phyloP scores from a whole-genome alignment of 768 basidiomycete genomes.

The Suillus ampliporus region DNA sequence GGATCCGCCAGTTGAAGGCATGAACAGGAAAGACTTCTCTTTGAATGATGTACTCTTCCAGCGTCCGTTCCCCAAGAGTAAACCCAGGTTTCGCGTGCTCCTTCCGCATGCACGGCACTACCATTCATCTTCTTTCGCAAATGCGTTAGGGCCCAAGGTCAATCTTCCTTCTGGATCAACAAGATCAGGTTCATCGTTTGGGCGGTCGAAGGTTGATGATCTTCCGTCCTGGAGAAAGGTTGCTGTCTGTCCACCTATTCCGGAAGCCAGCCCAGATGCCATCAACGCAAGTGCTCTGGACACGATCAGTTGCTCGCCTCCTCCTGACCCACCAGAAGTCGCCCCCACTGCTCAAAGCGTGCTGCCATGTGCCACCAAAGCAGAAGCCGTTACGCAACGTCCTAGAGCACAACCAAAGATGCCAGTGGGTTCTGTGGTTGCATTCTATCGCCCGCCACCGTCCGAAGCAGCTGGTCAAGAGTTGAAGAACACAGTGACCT shows the following conservation, averaged over 20 bases:
- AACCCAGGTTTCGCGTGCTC: constrained; percentile 39
- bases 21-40: constrained; percentile 63
- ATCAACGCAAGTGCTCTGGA: constrained; percentile 40
- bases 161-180: constrained; percentile 41
- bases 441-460: constrained; percentile 71
- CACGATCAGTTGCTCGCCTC: constrained; percentile 71
- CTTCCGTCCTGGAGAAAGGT: constrained; percentile 47
- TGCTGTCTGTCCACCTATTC: constrained; percentile 15
- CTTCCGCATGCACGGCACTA: constrained; percentile 36
- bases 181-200: constrained; percentile 21
- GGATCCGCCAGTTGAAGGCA: constrained; percentile 71
- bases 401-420: constrained; percentile 68
- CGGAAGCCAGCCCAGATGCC: constrained; percentile 21
- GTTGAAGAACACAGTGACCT: constrained; percentile 61
- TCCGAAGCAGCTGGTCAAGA: constrained; percentile 56
- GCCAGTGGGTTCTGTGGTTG: constrained; percentile 73
- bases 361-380: constrained; percentile 20
- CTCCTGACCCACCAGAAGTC: constrained; percentile 48
- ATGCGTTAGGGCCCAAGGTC: constrained; percentile 38
- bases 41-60: constrained; percentile 72
- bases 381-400: constrained; percentile 40
- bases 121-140: constrained; percentile 12
- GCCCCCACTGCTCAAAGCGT: constrained; percentile 43
- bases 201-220: constrained; percentile 42
- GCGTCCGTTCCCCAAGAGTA: constrained; percentile 40